Conservation (phyloP, 192 early-diverging fungal genomes). For the Haplosporangium gracile region DNA sequence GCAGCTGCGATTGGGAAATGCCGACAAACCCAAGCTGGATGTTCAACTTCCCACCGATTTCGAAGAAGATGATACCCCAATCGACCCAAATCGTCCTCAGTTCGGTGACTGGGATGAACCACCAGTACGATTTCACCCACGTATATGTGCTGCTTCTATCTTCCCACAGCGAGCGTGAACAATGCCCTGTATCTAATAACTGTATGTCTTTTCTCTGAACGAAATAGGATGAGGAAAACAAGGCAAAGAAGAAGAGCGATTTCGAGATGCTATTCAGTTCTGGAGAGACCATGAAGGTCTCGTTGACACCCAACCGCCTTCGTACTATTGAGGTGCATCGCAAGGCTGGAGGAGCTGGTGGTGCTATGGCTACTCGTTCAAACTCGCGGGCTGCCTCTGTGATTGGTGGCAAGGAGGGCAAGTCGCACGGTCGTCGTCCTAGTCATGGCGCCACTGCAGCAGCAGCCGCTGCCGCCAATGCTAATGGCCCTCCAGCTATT, state of each 20-base stretch:
- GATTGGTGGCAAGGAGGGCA: constrained; percentile 31
- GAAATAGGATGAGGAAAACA: constrained; percentile 51
- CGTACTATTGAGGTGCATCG: constrained; percentile 68
- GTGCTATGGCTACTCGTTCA: constrained; percentile 37
- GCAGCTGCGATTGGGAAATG: constrained; percentile 48
- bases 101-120: constrained; percentile 53
- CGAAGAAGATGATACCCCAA: constrained; percentile 36
- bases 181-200: background rate
- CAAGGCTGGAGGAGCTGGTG: constrained; percentile 20
- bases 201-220: too few species aligned
- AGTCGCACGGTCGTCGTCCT: constrained; percentile 32
- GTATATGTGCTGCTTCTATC: background rate
- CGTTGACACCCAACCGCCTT: constrained; percentile 68
- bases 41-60: constrained; percentile 41
- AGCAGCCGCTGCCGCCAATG: background rate
- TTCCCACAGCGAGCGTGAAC: background rate
- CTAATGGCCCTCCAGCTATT: background rate
- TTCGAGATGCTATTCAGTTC: constrained; percentile 67
- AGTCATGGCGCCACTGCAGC: constrained; percentile 16
- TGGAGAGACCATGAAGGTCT: constrained; percentile 67
- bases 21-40: constrained; percentile 53
- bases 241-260: constrained; percentile 60
- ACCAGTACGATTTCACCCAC: constrained; percentile 29
- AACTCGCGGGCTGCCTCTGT: constrained; percentile 51
- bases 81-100: constrained; percentile 52